phyloP scores from a whole-genome alignment of 306 rosid species.

The Pyrus bretschneideri region DNA sequence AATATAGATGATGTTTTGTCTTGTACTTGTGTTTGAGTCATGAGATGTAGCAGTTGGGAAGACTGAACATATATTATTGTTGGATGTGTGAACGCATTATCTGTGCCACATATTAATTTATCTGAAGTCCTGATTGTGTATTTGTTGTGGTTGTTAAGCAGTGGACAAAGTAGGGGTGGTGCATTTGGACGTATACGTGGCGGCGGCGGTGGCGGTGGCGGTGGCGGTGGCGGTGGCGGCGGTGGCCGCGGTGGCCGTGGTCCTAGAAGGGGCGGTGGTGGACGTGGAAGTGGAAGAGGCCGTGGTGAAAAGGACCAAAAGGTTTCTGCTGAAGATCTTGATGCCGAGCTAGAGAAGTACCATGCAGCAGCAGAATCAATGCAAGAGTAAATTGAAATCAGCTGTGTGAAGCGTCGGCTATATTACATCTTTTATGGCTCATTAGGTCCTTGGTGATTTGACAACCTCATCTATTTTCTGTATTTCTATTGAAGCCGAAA shows the following conservation, averaged over 20 bases:
- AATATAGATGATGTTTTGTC: background rate
- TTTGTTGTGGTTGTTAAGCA: slow-evolving; percentile 30
- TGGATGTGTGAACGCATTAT: background rate
- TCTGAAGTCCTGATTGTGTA: slow-evolving; percentile 6
- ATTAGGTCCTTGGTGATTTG: slow-evolving; percentile 38
- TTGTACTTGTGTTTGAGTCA: background rate
- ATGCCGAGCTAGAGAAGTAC: slow-evolving; percentile 94
- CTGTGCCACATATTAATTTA: background rate
- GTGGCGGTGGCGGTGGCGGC: background rate
- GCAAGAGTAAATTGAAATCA: slow-evolving; percentile 50
- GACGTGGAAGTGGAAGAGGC: slow-evolving; percentile 39
- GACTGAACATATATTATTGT: background rate
- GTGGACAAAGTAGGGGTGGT: slow-evolving; percentile 65
- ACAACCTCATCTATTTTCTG: slow-evolving; percentile 39
- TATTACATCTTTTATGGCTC: slow-evolving; percentile 37
- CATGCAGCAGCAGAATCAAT: slow-evolving; percentile 59
- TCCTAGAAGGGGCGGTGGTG: slow-evolving; percentile 21
- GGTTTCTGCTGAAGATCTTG: slow-evolving; percentile 86
- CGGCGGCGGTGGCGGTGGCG: slow-evolving; percentile 39
- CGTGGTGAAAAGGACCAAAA: slow-evolving; percentile 45
- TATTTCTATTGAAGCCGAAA: slow-evolving; percentile 37
- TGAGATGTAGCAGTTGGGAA: background rate
- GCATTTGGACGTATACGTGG: slow-evolving; percentile 43
- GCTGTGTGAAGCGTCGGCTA: slow-evolving; percentile 28
- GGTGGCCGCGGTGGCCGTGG: slow-evolving; percentile 50